Evolutionary conservation across 306 rosid species (phyloP).

Genomic region (Lathyrus oleraceus): DNA sequence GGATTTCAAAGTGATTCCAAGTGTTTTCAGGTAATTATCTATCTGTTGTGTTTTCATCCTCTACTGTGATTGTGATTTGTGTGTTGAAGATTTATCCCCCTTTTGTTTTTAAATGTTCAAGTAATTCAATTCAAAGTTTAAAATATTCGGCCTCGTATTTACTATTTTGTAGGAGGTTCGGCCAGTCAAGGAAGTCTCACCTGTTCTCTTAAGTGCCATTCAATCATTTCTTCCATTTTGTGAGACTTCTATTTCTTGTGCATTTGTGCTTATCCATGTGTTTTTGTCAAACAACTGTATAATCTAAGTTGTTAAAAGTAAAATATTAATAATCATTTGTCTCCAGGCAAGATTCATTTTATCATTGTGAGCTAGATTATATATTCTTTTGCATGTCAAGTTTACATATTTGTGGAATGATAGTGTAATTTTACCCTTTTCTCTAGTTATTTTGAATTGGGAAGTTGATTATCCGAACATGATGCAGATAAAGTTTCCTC

Average conservation of each 20-base stretch:
- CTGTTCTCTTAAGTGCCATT: conserved; percentile 74
- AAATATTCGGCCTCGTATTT: conserved; percentile 25
- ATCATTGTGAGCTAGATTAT: not conserved
- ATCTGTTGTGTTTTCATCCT: conserved; percentile 24
- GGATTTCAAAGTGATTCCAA: conserved; percentile 94
- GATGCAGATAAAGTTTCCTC: not conserved
- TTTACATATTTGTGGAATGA: not conserved
- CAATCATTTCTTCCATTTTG: conserved; percentile 93
- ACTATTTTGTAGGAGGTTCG: conserved; percentile 71
- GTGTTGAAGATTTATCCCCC: conserved; percentile 11
- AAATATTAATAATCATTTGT: conserved; percentile 8
- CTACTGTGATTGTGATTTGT: not conserved
- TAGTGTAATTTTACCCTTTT: not conserved
- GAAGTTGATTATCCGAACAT: conserved; percentile 1
- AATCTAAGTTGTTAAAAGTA: not conserved
- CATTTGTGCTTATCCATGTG: conserved; percentile 5
- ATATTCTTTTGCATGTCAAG: not conserved
- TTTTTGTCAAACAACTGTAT: conserved; percentile 3
- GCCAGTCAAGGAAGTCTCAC: conserved; percentile 92
- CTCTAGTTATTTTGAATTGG: not conserved
- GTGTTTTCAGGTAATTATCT: conserved; percentile 69
- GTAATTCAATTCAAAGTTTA: conserved; percentile 7
- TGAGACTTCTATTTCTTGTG: conserved; percentile 50
- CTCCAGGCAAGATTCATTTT: not conserved
- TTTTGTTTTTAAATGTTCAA: conserved; percentile 1